Conservation (phyloP, 2,329 filamentous ascomycete genomes). For the Metarhizium sp. region DNA sequence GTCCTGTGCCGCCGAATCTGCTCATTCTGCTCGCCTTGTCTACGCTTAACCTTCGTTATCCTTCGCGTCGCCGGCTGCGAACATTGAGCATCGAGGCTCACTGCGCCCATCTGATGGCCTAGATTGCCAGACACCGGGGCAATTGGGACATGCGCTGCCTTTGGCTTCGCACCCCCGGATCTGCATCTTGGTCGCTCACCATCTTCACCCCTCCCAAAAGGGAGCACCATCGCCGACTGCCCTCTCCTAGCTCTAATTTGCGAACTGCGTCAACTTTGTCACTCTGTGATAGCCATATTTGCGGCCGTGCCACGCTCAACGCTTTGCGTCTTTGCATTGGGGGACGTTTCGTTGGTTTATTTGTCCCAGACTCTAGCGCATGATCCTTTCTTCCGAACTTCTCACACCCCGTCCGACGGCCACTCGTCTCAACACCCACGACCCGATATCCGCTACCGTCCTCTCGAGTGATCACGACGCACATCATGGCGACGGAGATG, state of each 20-base stretch:
- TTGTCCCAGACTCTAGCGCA: slow-evolving; percentile 2
- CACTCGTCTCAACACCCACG: background rate
- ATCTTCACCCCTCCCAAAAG: slow-evolving; percentile 1
- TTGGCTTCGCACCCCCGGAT: slow-evolving; percentile 22
- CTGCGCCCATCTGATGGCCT: slow-evolving; percentile 24
- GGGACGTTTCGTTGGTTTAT: background rate
- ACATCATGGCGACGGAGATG: slow-evolving; percentile 27
- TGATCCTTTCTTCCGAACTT: slow-evolving; percentile 5
- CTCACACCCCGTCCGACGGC: slow-evolving; percentile 5
- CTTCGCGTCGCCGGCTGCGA: slow-evolving; percentile 4
- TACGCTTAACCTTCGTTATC: background rate
- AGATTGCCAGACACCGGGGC: slow-evolving; percentile 22
- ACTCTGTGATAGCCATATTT: background rate
- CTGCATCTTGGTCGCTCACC: slow-evolving; percentile 9
- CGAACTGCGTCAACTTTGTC: background rate
- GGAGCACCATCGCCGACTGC: background rate
- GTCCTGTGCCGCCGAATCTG: background rate
- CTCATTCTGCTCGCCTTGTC: background rate
- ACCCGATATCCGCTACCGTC: background rate
- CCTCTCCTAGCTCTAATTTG: background rate
- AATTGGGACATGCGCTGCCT: slow-evolving; percentile 30
- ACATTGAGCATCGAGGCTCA: slow-evolving; percentile 12
- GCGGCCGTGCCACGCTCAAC: background rate
- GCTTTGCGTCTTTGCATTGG: background rate
- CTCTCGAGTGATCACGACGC: slow-evolving; percentile 2